Percentiles rank a stretch among this genome's conserved stretches.
Conservation (phyloP, 352 stramenopile genomes). For the Blastocystis sp. region DNA sequence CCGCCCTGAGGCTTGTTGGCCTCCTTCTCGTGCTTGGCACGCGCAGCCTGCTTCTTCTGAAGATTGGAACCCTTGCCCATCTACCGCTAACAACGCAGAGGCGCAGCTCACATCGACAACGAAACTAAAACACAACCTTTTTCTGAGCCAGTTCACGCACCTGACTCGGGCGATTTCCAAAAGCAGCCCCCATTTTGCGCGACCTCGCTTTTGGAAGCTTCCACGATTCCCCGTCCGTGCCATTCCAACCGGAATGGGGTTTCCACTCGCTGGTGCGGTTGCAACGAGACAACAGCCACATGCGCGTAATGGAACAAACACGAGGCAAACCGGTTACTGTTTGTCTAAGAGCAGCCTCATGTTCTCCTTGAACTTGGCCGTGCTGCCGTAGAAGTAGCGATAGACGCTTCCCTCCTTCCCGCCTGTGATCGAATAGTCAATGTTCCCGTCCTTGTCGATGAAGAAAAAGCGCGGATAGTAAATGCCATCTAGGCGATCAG, state of each 20-base stretch:
- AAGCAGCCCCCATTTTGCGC: too few relatives aligned
- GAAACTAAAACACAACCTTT: not conserved
- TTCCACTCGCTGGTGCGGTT: too few relatives aligned
- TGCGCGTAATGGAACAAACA: too few relatives aligned
- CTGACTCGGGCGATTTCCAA: too few relatives aligned
- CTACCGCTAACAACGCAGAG: not conserved
- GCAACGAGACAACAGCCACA: too few relatives aligned
- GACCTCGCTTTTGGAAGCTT: too few relatives aligned
- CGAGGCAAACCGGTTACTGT: too few relatives aligned
- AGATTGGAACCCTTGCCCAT: slow-evolving; percentile 69
- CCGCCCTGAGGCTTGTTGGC: slow-evolving; percentile 58
- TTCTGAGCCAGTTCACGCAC: too few relatives aligned
- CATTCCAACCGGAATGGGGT: too few relatives aligned
- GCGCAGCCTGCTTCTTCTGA: slow-evolving; percentile 68
- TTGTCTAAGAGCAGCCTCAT: slow-evolving; percentile 38
- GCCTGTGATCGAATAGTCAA: slow-evolving; percentile 36
- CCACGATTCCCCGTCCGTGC: too few relatives aligned
- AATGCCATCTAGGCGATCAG: slow-evolving; percentile 20
- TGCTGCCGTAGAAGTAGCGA: slow-evolving; percentile 44
- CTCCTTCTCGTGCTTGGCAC: slow-evolving; percentile 67
- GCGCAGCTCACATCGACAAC: not conserved
- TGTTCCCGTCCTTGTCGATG: slow-evolving; percentile 17
- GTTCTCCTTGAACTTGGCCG: slow-evolving; percentile 29
- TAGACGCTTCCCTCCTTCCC: slow-evolving; percentile 19
- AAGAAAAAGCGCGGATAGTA: slow-evolving; percentile 60